Evolutionary conservation across 176 grass and related monocot genomes (phyloP).

Genomic region (Calamus simplicifolius): DNA sequence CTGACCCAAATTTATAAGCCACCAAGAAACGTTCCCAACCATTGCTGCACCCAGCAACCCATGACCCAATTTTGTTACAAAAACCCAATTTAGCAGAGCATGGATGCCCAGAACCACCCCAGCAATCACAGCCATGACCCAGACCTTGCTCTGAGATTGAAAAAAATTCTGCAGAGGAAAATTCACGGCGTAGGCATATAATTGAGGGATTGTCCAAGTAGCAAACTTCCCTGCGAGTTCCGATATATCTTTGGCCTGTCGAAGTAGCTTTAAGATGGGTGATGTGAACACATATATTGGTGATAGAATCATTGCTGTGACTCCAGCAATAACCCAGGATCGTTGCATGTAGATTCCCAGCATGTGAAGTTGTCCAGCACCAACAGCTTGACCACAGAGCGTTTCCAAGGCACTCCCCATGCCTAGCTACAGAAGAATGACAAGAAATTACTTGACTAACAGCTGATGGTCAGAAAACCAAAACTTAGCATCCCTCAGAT

Average conservation of each 20-base stretch:
- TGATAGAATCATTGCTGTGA: neutral
- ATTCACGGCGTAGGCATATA: conserved; percentile 12
- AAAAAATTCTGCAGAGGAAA: conserved; percentile 18
- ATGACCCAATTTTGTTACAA: neutral
- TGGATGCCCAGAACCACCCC: conserved; percentile 6
- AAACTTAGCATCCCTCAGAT: too few species aligned
- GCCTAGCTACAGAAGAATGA: conserved; percentile 28
- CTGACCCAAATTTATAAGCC: conserved; percentile 10
- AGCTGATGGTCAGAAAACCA: too few species aligned
- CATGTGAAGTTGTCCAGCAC: conserved; percentile 9
- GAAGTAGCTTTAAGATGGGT: conserved; percentile 9
- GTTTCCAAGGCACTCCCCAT: conserved; percentile 29
- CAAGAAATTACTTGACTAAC: neutral
- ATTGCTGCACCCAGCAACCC: conserved; percentile 11
- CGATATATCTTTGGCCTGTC: neutral
- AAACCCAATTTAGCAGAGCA: conserved; percentile 8
- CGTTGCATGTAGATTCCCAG: conserved; percentile 12
- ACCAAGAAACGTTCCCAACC: conserved; percentile 13
- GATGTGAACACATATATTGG: neutral
- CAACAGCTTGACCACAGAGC: conserved; percentile 13
- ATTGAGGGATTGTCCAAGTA: conserved; percentile 4
- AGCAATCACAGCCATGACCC: neutral
- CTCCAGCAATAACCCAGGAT: conserved; percentile 6
- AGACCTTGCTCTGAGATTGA: conserved; percentile 21
- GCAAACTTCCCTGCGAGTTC: conserved; percentile 5